Percentiles rank a stretch among this genome's conserved stretches.
phyloP scores from a whole-genome alignment of 2,329 filamentous ascomycete genomes.

The Plenodomus biglobosus region DNA sequence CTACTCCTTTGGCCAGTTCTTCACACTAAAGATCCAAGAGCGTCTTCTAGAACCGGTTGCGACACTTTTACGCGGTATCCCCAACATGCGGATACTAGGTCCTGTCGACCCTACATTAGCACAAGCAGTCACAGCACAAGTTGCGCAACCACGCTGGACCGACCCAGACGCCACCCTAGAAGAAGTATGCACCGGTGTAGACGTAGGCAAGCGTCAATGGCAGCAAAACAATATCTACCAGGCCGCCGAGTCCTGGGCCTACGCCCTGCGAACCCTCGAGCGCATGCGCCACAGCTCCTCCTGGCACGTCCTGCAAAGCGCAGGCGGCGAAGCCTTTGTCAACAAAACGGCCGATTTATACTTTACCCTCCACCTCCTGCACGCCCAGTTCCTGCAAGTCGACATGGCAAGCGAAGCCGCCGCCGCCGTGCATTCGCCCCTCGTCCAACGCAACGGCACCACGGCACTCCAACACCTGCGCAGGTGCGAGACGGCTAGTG shows the following conservation, averaged over 20 bases:
- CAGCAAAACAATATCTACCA: slow-evolving; percentile 24
- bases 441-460: slow-evolving; percentile 18
- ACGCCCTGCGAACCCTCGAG: slow-evolving; percentile 28
- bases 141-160: slow-evolving; percentile 29
- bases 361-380: slow-evolving; percentile 29
- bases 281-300: slow-evolving; percentile 33
- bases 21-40: slow-evolving; percentile 22
- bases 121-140: slow-evolving; percentile 11
- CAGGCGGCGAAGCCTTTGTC: slow-evolving; percentile 27
- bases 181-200: slow-evolving; percentile 28
- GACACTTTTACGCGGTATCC: slow-evolving; percentile 20
- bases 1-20: slow-evolving; percentile 16
- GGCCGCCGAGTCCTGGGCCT: slow-evolving; percentile 25
- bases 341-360: slow-evolving; percentile 27
- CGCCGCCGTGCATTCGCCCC: neutral
- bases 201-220: slow-evolving; percentile 34
- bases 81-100: slow-evolving; percentile 20
- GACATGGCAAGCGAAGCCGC: slow-evolving; percentile 20
- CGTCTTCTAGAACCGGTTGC: slow-evolving; percentile 25
- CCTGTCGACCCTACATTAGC: slow-evolving; percentile 19
- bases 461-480: slow-evolving; percentile 16
- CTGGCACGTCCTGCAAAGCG: slow-evolving; percentile 20
- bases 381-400: slow-evolving; percentile 26
- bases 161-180: slow-evolving; percentile 24
- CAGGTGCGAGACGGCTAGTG: slow-evolving; percentile 25